Percentiles rank a stretch among this genome's conserved stretches.
phyloP scores from a whole-genome alignment of 139 green algal species.

The Chlamydomonas incerta region DNA sequence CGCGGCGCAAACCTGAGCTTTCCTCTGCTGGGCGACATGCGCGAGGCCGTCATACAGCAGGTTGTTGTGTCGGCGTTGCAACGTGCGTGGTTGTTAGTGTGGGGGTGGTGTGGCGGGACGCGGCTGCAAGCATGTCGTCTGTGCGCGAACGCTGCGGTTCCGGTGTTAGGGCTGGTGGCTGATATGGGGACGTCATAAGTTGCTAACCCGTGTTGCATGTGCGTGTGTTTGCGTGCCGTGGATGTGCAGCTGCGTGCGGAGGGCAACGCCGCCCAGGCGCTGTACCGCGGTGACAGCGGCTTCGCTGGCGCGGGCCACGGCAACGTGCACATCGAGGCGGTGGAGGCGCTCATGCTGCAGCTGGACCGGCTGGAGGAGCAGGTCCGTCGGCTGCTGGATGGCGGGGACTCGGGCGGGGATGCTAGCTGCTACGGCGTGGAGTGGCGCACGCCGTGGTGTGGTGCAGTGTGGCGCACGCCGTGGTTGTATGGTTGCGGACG shows the following conservation, averaged over 20 bases:
- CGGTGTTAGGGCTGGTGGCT: no score
- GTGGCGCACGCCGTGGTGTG: neutral
- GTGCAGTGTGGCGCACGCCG: no score
- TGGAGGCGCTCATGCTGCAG: neutral
- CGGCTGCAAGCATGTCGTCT: neutral
- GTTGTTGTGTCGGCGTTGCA: neutral
- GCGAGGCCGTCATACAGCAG: neutral
- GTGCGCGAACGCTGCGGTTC: no score
- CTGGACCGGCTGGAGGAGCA: neutral
- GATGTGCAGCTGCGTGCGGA: neutral
- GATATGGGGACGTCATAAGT: no score
- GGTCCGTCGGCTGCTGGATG: neutral
- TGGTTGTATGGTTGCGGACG: neutral
- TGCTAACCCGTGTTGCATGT: neutral
- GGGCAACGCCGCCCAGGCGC: neutral
- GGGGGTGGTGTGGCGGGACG: neutral
- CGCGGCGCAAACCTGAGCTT: neutral
- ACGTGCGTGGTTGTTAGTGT: neutral
- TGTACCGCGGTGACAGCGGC: constrained; percentile 22
- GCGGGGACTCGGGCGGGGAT: neutral
- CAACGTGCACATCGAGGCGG: neutral
- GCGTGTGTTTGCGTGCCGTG: no score
- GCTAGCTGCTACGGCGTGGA: neutral
- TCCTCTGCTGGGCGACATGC: neutral
- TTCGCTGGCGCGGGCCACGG: neutral